Percentiles rank a stretch among this genome's conserved stretches.
Evolutionary conservation across 768 basidiomycete genomes (phyloP).

Genomic region (Collybia nuda): DNA sequence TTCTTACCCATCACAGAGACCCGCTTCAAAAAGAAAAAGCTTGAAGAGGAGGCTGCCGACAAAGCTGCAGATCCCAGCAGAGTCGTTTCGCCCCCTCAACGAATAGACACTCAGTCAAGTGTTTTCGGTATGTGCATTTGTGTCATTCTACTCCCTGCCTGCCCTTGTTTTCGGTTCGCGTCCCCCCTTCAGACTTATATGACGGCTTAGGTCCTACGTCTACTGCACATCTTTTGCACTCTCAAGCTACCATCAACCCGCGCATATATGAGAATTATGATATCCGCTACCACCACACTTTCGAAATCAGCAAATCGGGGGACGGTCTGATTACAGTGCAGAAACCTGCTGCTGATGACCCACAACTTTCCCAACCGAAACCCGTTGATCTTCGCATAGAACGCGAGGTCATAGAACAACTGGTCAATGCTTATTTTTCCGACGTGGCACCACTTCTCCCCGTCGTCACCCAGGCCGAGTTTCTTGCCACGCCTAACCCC

Average conservation of each 20-base stretch:
- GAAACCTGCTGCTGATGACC: slow-evolving; percentile 59
- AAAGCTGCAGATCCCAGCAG: slow-evolving; percentile 34
- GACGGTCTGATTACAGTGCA: slow-evolving; percentile 87
- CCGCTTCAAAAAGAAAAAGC: slow-evolving; percentile 94
- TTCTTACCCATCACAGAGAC: slow-evolving; percentile 99
- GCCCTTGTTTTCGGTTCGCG: slow-evolving; percentile 12
- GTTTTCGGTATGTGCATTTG: slow-evolving; percentile 53
- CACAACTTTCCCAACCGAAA: slow-evolving; percentile 53
- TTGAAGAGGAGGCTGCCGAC: slow-evolving; percentile 63
- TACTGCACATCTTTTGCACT: slow-evolving; percentile 84
- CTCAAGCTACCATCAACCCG: slow-evolving; percentile 82
- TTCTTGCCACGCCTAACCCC: slow-evolving; percentile 70
- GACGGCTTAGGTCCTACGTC: slow-evolving; percentile 78
- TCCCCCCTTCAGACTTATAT: slow-evolving; percentile 38
- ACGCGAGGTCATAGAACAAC: slow-evolving; percentile 72
- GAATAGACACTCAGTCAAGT: slow-evolving; percentile 42
- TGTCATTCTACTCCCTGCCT: slow-evolving; percentile 9
- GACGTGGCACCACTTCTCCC: slow-evolving; percentile 90
- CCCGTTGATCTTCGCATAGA: slow-evolving; percentile 74
- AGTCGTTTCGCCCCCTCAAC: slow-evolving; percentile 37
- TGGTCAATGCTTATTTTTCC: slow-evolving; percentile 90
- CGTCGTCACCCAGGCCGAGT: slow-evolving; percentile 85
- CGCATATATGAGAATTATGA: slow-evolving; percentile 88
- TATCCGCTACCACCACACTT: slow-evolving; percentile 82
- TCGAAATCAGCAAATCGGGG: slow-evolving; percentile 80